Percentiles rank a stretch among this genome's conserved stretches.
These are phyloP conservation scores for Phylloporus sp. DNA, from an alignment of 768 basidiomycete species.

Conservation along the genomic window DNA sequence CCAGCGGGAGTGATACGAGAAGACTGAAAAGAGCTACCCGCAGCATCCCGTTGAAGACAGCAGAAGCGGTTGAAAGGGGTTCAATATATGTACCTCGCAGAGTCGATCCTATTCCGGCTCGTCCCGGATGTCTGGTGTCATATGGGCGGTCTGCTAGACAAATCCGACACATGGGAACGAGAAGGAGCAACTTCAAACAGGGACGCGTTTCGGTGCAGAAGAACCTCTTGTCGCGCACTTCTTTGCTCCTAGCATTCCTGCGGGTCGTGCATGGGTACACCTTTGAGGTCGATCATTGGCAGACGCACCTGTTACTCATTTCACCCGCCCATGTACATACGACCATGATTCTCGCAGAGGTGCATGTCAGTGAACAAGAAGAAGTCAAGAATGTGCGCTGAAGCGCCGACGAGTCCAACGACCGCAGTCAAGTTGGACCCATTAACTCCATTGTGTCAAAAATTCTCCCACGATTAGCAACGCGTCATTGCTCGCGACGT, in stretches of 20 bases:
- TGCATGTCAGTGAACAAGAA: too few species aligned
- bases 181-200: not conserved
- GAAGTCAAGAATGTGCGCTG: too few species aligned
- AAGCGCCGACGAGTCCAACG: not conserved
- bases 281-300: too few species aligned
- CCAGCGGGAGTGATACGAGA: not conserved
- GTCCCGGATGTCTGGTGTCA: not conserved
- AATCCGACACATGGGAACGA: not conserved
- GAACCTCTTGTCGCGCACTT: not conserved
- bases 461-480: conserved; percentile 23
- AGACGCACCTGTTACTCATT: too few species aligned
- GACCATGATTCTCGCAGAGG: not conserved
- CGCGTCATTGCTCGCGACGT: conserved; percentile 17
- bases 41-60: not conserved
- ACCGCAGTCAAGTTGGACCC: not conserved
- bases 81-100: not conserved
- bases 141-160: not conserved
- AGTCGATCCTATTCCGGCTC: not conserved
- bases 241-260: not conserved
- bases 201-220: not conserved
- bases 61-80: not conserved
- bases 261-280: not conserved
- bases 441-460: not conserved
- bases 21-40: not conserved
- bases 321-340: not conserved